Evolutionary conservation across 139 green algal species (phyloP), one percentile per base, ranked within the genome.

Genomic region (Bryopsis sp.): DNA sequence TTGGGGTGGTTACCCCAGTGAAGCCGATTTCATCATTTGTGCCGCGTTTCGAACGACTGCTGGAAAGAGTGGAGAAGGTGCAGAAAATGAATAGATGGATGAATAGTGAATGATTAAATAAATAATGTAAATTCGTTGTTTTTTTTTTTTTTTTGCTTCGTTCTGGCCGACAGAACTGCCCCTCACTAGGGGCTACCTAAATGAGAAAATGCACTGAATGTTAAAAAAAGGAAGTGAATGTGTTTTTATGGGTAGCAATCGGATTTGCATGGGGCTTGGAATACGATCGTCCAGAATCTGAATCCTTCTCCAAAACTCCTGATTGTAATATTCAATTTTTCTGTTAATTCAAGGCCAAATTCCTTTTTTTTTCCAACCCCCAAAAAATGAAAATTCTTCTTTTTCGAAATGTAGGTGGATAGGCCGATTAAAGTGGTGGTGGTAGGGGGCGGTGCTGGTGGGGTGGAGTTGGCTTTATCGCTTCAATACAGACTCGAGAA

Each of bases 391-490:
- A 19, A 50, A 50, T 26, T 50, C 1, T 71, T 34, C 5, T n/a
- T n/a, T n/a, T n/a, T n/a, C n/a, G n/a, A n/a, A n/a, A 34, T 19
- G 19, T 31, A 61, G 0, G 58, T 28, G 19, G 43, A 66, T 46
- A 2, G 32, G 32, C 47, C 64, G 6, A 50, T 89, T 50, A 74
- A 71, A 22, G 67, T 98, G 5, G 83, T 70, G 5, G 82, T 98
- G 11, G 91, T 99, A 47, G 93, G 93, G 2, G 93, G 88, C 2
- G 93, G 92, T 0, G 88, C 92, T 2, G 86, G 86, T 0, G 93
- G 93, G 1, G 88, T 96, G 19, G 93, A 99, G 77, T 64, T 99
- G 31, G 79, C 81, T 0, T 76, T 96, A 26, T 79, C 90, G 0
- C 70, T 98, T 62, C 76, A 91, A 32, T 68, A 93, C 73, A 61